Evolutionary conservation across 257 asterid genomes (phyloP).

Genomic region (Primulina eburnea): DNA sequence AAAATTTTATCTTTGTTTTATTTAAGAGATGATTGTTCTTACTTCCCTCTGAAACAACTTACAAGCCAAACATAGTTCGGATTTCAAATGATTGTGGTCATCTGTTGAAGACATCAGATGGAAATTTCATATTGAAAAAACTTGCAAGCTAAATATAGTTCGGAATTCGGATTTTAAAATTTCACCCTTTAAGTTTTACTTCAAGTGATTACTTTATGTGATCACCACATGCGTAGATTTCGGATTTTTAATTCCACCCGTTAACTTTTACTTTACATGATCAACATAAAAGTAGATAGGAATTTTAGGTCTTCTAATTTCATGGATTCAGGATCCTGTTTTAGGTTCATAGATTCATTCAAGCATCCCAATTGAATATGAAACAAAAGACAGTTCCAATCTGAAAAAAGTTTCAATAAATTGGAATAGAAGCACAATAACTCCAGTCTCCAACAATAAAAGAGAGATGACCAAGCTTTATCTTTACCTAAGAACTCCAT

Average conservation of each 20-base stretch:
- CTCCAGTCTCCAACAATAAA: not conserved
- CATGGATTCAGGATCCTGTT: not conserved
- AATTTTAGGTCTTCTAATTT: not conserved
- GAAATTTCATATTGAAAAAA: not conserved
- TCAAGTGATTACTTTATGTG: not conserved
- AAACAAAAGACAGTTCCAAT: not conserved
- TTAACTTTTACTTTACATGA: too few species aligned
- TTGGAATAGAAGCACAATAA: slow-evolving; percentile 12
- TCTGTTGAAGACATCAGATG: not conserved
- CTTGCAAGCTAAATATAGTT: too few species aligned
- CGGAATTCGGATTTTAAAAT: too few species aligned
- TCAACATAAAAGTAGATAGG: too few species aligned
- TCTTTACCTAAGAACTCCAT: slow-evolving; percentile 33
- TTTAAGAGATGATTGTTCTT: too few species aligned
- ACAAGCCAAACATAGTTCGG: too few species aligned
- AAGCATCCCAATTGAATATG: not conserved
- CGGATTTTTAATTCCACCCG: too few species aligned
- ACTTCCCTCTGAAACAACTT: not conserved
- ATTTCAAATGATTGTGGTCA: too few species aligned
- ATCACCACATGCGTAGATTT: not conserved
- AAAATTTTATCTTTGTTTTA: too few species aligned
- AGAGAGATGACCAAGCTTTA: not conserved
- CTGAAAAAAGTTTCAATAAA: not conserved
- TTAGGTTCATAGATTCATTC: not conserved
- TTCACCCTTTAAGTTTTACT: not conserved